Evolutionary conservation across 805 yeast species (phyloP).

Genomic region (Saccharomyces kudriavzevii): DNA sequence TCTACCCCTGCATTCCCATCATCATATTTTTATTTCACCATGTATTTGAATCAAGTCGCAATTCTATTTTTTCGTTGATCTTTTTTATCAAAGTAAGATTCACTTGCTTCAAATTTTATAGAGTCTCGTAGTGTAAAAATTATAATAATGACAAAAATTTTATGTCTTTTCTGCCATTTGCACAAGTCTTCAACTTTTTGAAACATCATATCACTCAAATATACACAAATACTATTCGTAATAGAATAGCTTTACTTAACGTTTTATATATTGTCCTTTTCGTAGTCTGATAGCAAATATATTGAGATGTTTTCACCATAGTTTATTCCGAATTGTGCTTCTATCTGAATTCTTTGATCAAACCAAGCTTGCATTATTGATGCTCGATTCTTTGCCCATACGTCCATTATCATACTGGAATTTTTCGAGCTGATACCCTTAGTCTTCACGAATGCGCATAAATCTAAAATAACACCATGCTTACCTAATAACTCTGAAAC

Average conservation of each 20-base stretch:
- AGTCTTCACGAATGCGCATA: conserved; percentile 66
- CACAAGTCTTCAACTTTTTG: neutral
- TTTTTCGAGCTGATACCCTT: conserved; percentile 37
- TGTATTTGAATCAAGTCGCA: neutral
- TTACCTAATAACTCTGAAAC: conserved; percentile 69
- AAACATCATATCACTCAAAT: neutral
- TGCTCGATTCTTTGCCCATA: conserved; percentile 70
- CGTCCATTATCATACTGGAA: conserved; percentile 39
- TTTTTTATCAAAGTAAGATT: neutral
- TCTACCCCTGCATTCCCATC: neutral
- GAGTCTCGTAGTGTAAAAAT: neutral
- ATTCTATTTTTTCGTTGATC: neutral
- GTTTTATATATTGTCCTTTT: conserved; percentile 18
- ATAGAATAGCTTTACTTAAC: neutral
- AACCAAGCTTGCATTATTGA: conserved; percentile 53
- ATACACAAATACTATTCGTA: neutral
- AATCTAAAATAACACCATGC: conserved; percentile 76
- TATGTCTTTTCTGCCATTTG: neutral
- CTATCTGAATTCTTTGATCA: conserved; percentile 35
- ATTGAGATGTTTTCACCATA: conserved; percentile 61
- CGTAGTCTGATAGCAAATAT: conserved; percentile 49
- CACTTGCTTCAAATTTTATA: neutral
- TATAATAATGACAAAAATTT: neutral
- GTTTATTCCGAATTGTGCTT: conserved; percentile 47
- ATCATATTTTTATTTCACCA: neutral